phyloP scores from a whole-genome alignment of 371 early-diverging fungal genomes.

The Mucor piriformis region DNA sequence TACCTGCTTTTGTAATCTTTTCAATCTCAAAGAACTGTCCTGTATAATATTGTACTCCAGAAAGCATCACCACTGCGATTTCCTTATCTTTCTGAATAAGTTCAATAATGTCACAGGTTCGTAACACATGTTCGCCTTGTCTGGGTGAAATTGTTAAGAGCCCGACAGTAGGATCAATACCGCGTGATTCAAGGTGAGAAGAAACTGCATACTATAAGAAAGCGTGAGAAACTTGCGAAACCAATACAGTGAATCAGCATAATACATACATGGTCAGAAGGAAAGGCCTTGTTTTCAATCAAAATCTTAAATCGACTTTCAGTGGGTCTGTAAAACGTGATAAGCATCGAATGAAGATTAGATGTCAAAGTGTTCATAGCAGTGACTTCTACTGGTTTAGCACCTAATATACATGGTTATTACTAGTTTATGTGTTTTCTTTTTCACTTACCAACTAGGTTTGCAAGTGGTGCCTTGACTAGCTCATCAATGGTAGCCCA shows the following conservation, averaged over 20 bases:
- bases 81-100: slow-evolving; percentile 72
- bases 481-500: slow-evolving; percentile 89
- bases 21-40: slow-evolving; percentile 93
- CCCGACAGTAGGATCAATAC: slow-evolving; percentile 68
- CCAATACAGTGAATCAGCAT: slow-evolving; percentile 39
- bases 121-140: slow-evolving; percentile 69
- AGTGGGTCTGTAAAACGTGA: slow-evolving; percentile 91
- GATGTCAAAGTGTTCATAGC: slow-evolving; percentile 92
- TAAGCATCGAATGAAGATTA: slow-evolving; percentile 89
- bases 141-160: slow-evolving; percentile 80
- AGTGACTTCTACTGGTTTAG: slow-evolving; percentile 81
- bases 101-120: slow-evolving; percentile 82
- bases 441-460: slow-evolving; percentile 76
- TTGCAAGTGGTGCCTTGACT: slow-evolving; percentile 71
- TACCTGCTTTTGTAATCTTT: slow-evolving; percentile 83
- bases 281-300: slow-evolving; percentile 93
- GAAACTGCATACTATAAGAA: slow-evolving; percentile 77
- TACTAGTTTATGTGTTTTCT: neutral
- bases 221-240: slow-evolving; percentile 43
- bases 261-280: slow-evolving; percentile 79
- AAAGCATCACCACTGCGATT: slow-evolving; percentile 87
- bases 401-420: slow-evolving; percentile 53
- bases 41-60: slow-evolving; percentile 96
- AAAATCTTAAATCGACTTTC: slow-evolving; percentile 78
- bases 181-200: slow-evolving; percentile 87